Evolutionary conservation across 192 early-diverging fungal genomes (phyloP).

Genomic region (Backusella parvicylindrica): DNA sequence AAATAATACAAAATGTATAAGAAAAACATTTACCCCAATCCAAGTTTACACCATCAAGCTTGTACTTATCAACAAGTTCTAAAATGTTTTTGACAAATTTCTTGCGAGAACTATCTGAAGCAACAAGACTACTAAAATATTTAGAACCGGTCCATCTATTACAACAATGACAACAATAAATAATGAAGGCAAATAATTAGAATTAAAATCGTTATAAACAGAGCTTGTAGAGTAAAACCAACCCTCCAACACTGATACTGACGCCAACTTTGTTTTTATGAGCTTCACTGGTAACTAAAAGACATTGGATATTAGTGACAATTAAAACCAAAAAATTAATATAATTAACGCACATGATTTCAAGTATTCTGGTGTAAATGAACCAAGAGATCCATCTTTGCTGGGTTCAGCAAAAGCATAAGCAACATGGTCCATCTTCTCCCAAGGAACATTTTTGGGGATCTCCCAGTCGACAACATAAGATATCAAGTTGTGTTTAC

Average conservation of each 20-base stretch:
- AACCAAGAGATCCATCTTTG: slow-evolving; percentile 14
- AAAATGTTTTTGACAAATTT: slow-evolving; percentile 36
- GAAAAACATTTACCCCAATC: slow-evolving; percentile 50
- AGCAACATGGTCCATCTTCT: slow-evolving; percentile 55
- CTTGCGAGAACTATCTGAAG: slow-evolving; percentile 20
- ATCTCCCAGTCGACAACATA: slow-evolving; percentile 27
- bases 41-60: slow-evolving; percentile 59
- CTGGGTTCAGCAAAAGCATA: slow-evolving; percentile 51
- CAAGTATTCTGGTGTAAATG: background rate
- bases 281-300: slow-evolving; percentile 21
- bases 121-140: slow-evolving; percentile 25
- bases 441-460: slow-evolving; percentile 27
- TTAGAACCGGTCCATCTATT: slow-evolving; percentile 36
- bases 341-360: background rate
- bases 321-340: background rate
- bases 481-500: background rate
- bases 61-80: slow-evolving; percentile 33
- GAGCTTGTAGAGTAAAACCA: background rate
- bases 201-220: background rate
- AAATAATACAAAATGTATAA: slow-evolving; percentile 39
- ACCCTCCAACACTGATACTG: slow-evolving; percentile 35
- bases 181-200: too few relatives aligned
- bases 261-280: slow-evolving; percentile 22
- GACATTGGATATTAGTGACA: background rate
- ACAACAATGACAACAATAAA: background rate